phyloP scores from a whole-genome alignment of 257 asterid species.

The Solanum dulcamara region DNA sequence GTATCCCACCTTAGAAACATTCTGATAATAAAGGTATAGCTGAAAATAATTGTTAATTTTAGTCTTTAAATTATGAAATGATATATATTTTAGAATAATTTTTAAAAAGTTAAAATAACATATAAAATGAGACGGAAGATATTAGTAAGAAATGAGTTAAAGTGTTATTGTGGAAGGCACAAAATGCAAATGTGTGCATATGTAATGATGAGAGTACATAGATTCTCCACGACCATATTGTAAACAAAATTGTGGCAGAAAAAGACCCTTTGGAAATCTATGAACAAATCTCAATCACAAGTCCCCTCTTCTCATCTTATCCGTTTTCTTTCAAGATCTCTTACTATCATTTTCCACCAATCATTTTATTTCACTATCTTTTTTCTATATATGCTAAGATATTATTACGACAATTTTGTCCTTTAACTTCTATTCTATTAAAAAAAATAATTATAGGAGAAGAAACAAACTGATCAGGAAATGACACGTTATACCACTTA shows the following conservation, averaged over 20 bases:
- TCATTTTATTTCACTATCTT: background rate
- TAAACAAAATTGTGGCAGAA: conserved; percentile 26
- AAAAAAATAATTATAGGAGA: background rate
- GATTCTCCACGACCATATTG: background rate
- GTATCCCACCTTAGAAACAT: background rate
- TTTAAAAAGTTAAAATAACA: too few relatives aligned
- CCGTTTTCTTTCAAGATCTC: conserved; percentile 5
- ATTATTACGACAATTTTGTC: background rate
- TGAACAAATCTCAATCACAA: conserved; percentile 33
- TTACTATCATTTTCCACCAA: background rate
- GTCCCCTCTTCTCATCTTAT: conserved; percentile 26
- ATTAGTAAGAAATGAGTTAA: background rate
- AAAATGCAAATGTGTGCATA: conserved; percentile 1
- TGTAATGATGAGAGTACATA: conserved; percentile 11
- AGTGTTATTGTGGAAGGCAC: background rate
- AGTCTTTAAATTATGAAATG: background rate
- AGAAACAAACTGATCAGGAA: background rate
- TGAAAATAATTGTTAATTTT: background rate
- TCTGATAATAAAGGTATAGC: background rate
- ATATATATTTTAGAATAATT: too few relatives aligned
- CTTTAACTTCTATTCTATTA: background rate
- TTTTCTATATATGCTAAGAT: background rate
- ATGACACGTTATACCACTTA: background rate
- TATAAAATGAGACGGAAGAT: background rate
- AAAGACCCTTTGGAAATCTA: conserved; percentile 17